Evolutionary conservation across 2,329 filamentous ascomycete species (phyloP), one percentile per base, ranked within the genome.

Genomic region (Phoma sp.): DNA sequence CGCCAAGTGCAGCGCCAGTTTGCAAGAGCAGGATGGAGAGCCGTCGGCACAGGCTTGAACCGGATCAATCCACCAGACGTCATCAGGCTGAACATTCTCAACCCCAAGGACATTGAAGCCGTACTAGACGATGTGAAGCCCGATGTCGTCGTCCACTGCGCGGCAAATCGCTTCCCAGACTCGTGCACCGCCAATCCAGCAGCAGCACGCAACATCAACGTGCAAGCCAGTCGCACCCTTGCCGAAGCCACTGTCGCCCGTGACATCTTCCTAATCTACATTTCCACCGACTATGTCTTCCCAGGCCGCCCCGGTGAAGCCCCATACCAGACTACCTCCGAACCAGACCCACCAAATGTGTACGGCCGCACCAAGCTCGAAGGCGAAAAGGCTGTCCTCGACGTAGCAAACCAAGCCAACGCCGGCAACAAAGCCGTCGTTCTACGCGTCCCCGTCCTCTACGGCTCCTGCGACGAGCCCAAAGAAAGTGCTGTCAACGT

Each of bases 141-240:
- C 6, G 78, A 88, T 56, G 91, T 90, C 46, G 86, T 96, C 37
- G 84, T 96, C 29, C 92, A 96, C 73, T 93, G 91, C 92, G 93
- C 92, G 33, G 92, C 92, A 38, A 93, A 96, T 74, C 87, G 91
- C 57, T 96, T 89, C 67, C 92, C 93, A 2, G 92, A 96, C 75
- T 89, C 89, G 71, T 93, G 92, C 68, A 89, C 92, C 65, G 83
- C 85, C 60, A 86, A 96, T 72, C 92, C 92, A 2, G 84, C 87
- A 54, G 89, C 86, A 47, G 91, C 92, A 3, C 84, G 83, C 56
- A 83, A 82, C 15, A 80, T 96, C 65, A 96, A 96, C 68, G 85
- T 93, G 11, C 81, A 85, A 3, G 89, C 91, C 2, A 89, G 90
- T 39, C 78, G 80, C 40, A 76, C 77, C 7, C 83, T 96, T 11